Conservation (phyloP, 2,329 filamentous ascomycete species). For the Colletotrichum sp. region DNA sequence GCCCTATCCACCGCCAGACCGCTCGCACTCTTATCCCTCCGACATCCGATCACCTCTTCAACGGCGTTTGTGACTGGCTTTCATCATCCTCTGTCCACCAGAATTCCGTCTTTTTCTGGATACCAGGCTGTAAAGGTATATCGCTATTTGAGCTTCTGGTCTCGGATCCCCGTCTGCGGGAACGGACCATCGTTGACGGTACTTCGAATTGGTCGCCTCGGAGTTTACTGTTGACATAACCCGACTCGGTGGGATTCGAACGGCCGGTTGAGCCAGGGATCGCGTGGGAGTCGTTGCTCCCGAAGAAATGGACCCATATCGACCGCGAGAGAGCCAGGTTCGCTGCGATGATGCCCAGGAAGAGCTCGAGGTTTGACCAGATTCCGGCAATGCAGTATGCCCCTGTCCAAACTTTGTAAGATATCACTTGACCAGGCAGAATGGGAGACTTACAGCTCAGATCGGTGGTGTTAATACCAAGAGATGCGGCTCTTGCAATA, state of each 20-base stretch:
- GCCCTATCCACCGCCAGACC: neutral
- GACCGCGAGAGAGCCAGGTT: slow-evolving; percentile 29
- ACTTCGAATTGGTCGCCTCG: slow-evolving; percentile 9
- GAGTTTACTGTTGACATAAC: slow-evolving; percentile 9
- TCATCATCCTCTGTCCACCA: slow-evolving; percentile 20
- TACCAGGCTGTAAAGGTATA: slow-evolving; percentile 20
- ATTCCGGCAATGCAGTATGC: slow-evolving; percentile 37
- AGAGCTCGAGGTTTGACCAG: slow-evolving; percentile 41
- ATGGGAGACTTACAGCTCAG: slow-evolving; percentile 25
- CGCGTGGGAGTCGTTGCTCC: neutral
- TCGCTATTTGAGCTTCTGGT: slow-evolving; percentile 22
- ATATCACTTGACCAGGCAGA: neutral
- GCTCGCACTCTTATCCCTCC: neutral
- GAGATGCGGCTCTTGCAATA: slow-evolving; percentile 25
- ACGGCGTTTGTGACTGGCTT: neutral
- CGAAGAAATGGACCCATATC: slow-evolving; percentile 25
- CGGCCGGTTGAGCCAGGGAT: neutral
- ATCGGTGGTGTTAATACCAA: slow-evolving; percentile 24
- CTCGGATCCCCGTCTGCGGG: neutral
- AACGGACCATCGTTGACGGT: neutral
- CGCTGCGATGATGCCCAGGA: slow-evolving; percentile 40
- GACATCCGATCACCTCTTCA: neutral
- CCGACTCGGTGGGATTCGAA: neutral
- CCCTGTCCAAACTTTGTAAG: slow-evolving; percentile 22
- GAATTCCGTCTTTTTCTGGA: slow-evolving; percentile 25